phyloP scores from a whole-genome alignment of 2,329 filamentous ascomycete species.

The Ophiostoma populinum region DNA sequence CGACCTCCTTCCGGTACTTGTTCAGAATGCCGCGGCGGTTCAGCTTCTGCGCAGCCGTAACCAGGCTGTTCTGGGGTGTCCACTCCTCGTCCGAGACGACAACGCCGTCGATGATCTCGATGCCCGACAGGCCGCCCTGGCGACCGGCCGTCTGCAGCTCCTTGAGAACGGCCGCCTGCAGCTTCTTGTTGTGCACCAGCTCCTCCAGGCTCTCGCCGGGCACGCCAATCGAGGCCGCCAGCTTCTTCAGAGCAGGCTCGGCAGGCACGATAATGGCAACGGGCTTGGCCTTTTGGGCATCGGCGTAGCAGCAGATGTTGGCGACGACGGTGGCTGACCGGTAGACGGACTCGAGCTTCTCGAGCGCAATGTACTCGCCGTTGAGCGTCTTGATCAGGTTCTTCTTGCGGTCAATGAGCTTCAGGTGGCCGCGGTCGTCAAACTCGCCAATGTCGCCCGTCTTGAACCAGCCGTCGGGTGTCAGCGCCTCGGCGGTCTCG shows the following conservation, averaged over 20 bases:
- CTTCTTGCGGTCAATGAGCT: slow-evolving; percentile 74
- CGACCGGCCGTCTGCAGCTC: slow-evolving; percentile 45
- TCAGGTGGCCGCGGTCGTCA: slow-evolving; percentile 51
- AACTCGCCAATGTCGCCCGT: slow-evolving; percentile 74
- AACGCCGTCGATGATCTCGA: slow-evolving; percentile 56
- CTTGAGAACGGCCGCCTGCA: slow-evolving; percentile 44
- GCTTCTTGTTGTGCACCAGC: slow-evolving; percentile 49
- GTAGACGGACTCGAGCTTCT: slow-evolving; percentile 46
- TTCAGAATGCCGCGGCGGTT: slow-evolving; percentile 50
- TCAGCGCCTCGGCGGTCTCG: slow-evolving; percentile 55
- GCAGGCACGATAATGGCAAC: slow-evolving; percentile 39
- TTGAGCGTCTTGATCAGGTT: slow-evolving; percentile 72
- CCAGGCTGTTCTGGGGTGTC: slow-evolving; percentile 52
- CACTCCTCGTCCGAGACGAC: slow-evolving; percentile 58
- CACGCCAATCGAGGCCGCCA: slow-evolving; percentile 26
- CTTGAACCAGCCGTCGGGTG: slow-evolving; percentile 70
- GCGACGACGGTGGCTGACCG: slow-evolving; percentile 31
- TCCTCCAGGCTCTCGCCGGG: slow-evolving; percentile 42
- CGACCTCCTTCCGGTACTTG: slow-evolving; percentile 43
- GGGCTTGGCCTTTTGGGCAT: slow-evolving; percentile 31
- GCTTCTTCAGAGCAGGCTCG: slow-evolving; percentile 36
- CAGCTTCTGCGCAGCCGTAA: slow-evolving; percentile 56
- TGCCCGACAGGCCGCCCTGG: slow-evolving; percentile 43
- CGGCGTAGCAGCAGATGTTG: slow-evolving; percentile 40
- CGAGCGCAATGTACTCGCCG: slow-evolving; percentile 68